Base-by-base conservation (phyloP, 108 stramenopile genomes). In the Pseudonitzschia pungens region DNA sequence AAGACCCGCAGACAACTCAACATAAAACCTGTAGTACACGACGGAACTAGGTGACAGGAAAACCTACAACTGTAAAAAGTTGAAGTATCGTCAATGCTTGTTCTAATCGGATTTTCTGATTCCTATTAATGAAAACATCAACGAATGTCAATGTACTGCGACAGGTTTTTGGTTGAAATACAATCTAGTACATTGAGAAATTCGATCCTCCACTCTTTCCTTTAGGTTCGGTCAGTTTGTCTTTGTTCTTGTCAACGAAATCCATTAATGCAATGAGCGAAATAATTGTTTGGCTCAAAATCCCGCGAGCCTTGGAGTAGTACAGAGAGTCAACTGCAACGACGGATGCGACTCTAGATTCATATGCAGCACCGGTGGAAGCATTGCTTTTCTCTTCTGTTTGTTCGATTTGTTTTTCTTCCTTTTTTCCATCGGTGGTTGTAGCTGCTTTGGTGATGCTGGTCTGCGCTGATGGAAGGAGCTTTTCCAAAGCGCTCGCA, bases 401-500 rank as follows among this genome's bases (percentile, higher is more conserved):
- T 32, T 64, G 31, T 42, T 79, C 77, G 26, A 71, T 74, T 18
- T 48, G 43, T 73, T 87, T 87, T 53, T 76, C 73, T 42, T 73
- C 76, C 21, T 79, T 74, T 45, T 70, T 86, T 72, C 77, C 82
- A 44, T 77, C 77, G 2, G 85, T 88, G 9, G 71, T 74, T 33
- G 85, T 77, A 18, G 52, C 43, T 21, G 79, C 78, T 48, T 83
- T 74, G 1, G 79, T 83, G 7, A 75, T 64, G 18, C 73, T 51
- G 10, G 53, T 70, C 0, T 72, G 65, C 24, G 54, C 4, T 29
- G 81, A 78, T 15, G 86, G 78, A 43, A 87, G 64, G 71, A 85
- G 82, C 66, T 90, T 92, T 41, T 78, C 83, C 60, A 85, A 65
- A 56, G 89, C 87, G 80, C 92, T 87, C 31, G 91, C 92, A 29